Conservation (phyloP, 2,329 filamentous ascomycete species). For the Fusarium coicis region DNA sequence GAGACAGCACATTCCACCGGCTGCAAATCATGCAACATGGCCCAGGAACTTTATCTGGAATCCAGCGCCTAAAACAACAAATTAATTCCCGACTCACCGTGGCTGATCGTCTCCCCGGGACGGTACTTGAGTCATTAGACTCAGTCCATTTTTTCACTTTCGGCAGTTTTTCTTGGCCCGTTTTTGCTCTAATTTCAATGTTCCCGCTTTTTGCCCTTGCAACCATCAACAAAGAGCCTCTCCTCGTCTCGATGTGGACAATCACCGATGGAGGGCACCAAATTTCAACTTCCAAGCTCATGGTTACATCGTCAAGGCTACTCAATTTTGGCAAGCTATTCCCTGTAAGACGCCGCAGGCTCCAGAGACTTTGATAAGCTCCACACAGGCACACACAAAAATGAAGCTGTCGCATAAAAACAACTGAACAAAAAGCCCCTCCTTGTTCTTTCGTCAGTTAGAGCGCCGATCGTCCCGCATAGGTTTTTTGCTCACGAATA, state of each 20-base stretch:
- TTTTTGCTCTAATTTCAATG: conserved; percentile 32
- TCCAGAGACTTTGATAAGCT: conserved; percentile 3
- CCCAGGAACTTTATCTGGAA: conserved; percentile 6
- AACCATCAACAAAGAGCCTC: conserved; percentile 23
- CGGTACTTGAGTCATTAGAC: conserved; percentile 38
- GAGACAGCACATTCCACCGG: neutral
- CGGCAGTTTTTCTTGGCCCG: conserved; percentile 35
- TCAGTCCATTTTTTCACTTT: conserved; percentile 21
- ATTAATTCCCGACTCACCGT: conserved; percentile 6
- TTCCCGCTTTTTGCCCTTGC: conserved; percentile 34
- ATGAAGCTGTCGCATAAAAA: conserved; percentile 14
- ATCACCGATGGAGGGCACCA: conserved; percentile 27
- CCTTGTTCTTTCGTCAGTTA: conserved; percentile 17
- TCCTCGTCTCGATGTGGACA: conserved; percentile 16
- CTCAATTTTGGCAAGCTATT: conserved; percentile 6
- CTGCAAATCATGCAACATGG: conserved; percentile 11
- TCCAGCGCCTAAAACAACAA: conserved; percentile 2
- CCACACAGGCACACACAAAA: conserved; percentile 9
- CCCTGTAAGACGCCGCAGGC: conserved; percentile 1
- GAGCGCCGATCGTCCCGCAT: conserved; percentile 26
- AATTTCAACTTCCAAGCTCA: conserved; percentile 10
- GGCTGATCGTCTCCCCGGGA: conserved; percentile 17
- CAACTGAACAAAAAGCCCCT: conserved; percentile 13
- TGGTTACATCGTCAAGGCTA: conserved; percentile 14
- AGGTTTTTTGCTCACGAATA: conserved; percentile 22